Conservation (phyloP, 1,139 yeast genomes). For the Yamadazyma triangularis region DNA sequence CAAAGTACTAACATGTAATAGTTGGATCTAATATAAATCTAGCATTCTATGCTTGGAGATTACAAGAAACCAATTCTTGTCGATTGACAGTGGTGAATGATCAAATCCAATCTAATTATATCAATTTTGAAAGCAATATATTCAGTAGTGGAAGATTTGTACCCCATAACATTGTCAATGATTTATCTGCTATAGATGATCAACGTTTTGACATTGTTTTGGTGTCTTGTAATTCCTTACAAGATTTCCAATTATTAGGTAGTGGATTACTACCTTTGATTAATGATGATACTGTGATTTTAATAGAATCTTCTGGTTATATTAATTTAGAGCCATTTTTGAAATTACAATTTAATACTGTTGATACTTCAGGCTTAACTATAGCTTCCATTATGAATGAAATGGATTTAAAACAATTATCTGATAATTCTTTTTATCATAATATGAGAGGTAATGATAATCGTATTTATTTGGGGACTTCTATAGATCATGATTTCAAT, state of each 20-base stretch:
- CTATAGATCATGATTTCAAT: slow-evolving; percentile 14
- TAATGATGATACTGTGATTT: slow-evolving; percentile 39
- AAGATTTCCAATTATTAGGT: slow-evolving; percentile 35
- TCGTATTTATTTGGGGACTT: slow-evolving; percentile 38
- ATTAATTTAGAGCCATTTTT: slow-evolving; percentile 70
- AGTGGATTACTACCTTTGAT: slow-evolving; percentile 23
- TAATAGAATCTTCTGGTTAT: slow-evolving; percentile 68
- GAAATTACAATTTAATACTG: slow-evolving; percentile 25
- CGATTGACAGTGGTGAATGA: slow-evolving; percentile 33
- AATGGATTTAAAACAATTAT: slow-evolving; percentile 49
- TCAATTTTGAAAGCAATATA: slow-evolving; percentile 15
- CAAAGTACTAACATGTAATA: slow-evolving; percentile 4
- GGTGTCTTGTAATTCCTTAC: slow-evolving; percentile 34
- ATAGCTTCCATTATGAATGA: slow-evolving; percentile 63
- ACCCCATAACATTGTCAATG: slow-evolving; percentile 19
- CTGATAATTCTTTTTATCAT: slow-evolving; percentile 22
- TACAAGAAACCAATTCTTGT: slow-evolving; percentile 31
- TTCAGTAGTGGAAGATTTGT: slow-evolving; percentile 15
- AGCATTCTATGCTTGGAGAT: slow-evolving; percentile 48
- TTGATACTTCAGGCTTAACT: slow-evolving; percentile 24
- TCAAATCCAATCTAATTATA: slow-evolving; percentile 8
- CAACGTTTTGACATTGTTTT: slow-evolving; percentile 32
- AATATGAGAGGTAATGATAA: slow-evolving; percentile 28
- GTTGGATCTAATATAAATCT: slow-evolving; percentile 49
- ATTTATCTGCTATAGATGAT: slow-evolving; percentile 15